Conservation (phyloP, 345 rosid species). For the Boechera stricta region DNA sequence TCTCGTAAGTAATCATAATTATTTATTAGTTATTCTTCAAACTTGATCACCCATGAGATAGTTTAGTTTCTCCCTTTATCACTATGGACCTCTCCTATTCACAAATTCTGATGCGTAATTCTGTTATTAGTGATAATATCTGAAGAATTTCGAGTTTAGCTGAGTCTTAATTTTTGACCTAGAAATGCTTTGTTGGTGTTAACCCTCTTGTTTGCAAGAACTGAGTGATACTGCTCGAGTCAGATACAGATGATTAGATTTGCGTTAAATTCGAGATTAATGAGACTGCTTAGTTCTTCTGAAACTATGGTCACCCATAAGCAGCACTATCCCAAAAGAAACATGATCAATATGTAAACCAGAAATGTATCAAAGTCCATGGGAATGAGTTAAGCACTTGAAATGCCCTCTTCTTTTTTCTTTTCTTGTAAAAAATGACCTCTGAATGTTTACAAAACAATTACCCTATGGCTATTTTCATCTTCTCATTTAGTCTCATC, state of each 20-base stretch:
- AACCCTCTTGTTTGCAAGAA: too few species aligned
- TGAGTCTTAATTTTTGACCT: too few species aligned
- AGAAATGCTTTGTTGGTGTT: too few species aligned
- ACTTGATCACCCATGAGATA: too few species aligned
- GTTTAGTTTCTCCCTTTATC: too few species aligned
- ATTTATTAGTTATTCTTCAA: too few species aligned
- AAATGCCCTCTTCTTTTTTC: background rate
- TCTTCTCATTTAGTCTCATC: slow-evolving; percentile 7
- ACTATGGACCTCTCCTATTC: too few species aligned
- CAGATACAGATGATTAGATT: too few species aligned
- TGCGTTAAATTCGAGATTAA: background rate
- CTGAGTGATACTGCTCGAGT: too few species aligned
- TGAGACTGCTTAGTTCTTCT: slow-evolving; percentile 13
- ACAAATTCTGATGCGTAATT: too few species aligned
- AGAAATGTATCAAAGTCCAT: background rate
- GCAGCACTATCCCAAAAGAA: background rate
- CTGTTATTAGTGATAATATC: too few species aligned
- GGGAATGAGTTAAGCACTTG: background rate
- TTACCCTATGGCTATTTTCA: background rate
- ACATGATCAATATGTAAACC: background rate
- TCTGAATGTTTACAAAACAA: background rate
- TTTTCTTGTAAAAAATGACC: background rate
- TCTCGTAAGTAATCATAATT: background rate
- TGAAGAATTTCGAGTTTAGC: too few species aligned
- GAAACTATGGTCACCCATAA: background rate